phyloP scores from a whole-genome alignment of 1,139 yeast species.

The Kurtzmaniella quercitrusa region DNA sequence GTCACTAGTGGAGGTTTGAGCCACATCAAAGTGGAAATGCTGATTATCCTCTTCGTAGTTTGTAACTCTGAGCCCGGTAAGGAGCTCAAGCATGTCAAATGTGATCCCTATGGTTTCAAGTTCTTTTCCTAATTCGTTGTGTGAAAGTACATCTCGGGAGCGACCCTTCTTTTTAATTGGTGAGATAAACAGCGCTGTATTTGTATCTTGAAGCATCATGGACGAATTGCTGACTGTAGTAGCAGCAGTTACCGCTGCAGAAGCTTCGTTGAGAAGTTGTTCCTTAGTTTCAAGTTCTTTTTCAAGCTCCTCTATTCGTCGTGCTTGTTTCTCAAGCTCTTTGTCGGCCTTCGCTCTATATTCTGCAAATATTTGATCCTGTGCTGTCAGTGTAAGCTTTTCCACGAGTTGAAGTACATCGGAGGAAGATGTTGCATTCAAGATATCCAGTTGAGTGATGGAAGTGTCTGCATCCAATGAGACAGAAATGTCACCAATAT shows the following conservation, averaged over 20 bases:
- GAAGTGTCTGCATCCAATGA: neutral
- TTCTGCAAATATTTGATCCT: slow-evolving; percentile 30
- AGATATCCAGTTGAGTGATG: slow-evolving; percentile 23
- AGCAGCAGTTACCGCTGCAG: slow-evolving; percentile 9
- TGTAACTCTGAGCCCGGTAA: slow-evolving; percentile 53
- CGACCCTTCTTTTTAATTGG: slow-evolving; percentile 33
- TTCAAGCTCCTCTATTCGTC: slow-evolving; percentile 23
- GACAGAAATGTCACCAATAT: neutral
- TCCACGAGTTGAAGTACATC: slow-evolving; percentile 31
- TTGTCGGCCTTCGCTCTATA: slow-evolving; percentile 25
- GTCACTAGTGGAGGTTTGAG: slow-evolving; percentile 39
- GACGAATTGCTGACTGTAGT: neutral
- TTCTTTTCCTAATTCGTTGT: slow-evolving; percentile 35
- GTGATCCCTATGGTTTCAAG: slow-evolving; percentile 47
- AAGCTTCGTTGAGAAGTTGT: slow-evolving; percentile 19
- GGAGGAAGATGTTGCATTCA: slow-evolving; percentile 22
- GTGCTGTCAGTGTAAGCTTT: slow-evolving; percentile 30
- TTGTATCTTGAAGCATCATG: neutral
- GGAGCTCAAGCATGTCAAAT: slow-evolving; percentile 51
- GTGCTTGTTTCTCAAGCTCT: slow-evolving; percentile 28
- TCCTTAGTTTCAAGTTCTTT: slow-evolving; percentile 25
- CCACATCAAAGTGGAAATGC: slow-evolving; percentile 46
- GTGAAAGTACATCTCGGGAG: slow-evolving; percentile 14
- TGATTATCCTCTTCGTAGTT: slow-evolving; percentile 45
- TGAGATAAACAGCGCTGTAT: slow-evolving; percentile 13